Conservation (phyloP, 306 rosid species). For the Psophocarpus tetragonolobus region DNA sequence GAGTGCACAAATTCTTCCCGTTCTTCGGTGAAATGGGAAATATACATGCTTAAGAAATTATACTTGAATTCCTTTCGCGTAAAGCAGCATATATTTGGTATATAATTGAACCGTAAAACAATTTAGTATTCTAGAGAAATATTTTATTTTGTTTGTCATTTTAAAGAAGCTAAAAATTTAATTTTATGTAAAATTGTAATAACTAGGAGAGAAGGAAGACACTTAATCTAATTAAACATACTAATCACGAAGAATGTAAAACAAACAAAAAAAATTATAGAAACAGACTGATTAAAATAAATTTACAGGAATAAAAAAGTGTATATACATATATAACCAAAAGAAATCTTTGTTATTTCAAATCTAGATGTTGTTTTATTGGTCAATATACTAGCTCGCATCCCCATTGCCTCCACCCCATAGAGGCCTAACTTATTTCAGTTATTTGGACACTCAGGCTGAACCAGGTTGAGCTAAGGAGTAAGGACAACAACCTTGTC, state of each 20-base stretch:
- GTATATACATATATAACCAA: constrained; percentile 23
- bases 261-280: too few relatives aligned
- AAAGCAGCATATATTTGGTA: neutral
- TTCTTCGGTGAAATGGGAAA: neutral
- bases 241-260: too few relatives aligned
- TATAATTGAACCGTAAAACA: neutral
- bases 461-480: neutral
- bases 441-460: neutral
- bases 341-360: neutral
- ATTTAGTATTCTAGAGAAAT: neutral
- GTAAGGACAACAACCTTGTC: neutral
- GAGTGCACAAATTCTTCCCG: neutral
- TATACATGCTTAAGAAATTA: neutral
- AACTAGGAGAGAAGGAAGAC: too few relatives aligned
- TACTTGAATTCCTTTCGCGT: neutral
- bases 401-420: neutral
- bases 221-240: too few relatives aligned
- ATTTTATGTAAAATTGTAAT: too few relatives aligned
- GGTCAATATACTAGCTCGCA: neutral
- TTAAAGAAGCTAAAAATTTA: neutral
- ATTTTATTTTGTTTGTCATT: neutral
- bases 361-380: neutral
- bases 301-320: too few relatives aligned
- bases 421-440: neutral
- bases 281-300: too few relatives aligned